phyloP scores from a whole-genome alignment of 2,329 filamentous ascomycete species.

The Exophiala mesophila region DNA sequence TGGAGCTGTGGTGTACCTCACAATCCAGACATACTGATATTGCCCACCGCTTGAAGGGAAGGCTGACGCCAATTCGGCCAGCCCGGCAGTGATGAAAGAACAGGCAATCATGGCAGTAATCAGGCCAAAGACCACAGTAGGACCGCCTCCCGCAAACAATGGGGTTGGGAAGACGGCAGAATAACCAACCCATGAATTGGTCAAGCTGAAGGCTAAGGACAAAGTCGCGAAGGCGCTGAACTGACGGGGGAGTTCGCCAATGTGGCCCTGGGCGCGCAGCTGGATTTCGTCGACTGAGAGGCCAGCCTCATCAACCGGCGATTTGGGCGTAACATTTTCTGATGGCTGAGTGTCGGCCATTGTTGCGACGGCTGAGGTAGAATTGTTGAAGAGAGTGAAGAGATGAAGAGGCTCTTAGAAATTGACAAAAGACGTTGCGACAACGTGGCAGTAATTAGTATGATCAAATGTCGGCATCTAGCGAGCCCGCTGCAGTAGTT shows the following conservation, averaged over 20 bases:
- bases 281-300: background rate
- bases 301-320: background rate
- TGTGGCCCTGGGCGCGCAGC: constrained; percentile 5
- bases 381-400: background rate
- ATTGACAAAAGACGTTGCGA: background rate
- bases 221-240: constrained; percentile 24
- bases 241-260: constrained; percentile 17
- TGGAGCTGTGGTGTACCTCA: background rate
- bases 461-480: too few species aligned
- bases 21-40: constrained; percentile 24
- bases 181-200: constrained; percentile 32
- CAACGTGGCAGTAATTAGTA: background rate
- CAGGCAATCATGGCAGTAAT: constrained; percentile 24
- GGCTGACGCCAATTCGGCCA: constrained; percentile 29
- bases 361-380: background rate
- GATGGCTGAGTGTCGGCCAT: background rate
- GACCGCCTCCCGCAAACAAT: constrained; percentile 26
- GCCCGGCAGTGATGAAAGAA: constrained; percentile 18
- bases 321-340: background rate
- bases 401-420: background rate
- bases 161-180: constrained; percentile 18
- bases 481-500: too few species aligned
- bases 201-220: constrained; percentile 28
- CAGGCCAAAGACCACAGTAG: constrained; percentile 24
- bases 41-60: constrained; percentile 29